phyloP scores from a whole-genome alignment of 768 basidiomycete genomes.

The Boletus eberwhitei region DNA sequence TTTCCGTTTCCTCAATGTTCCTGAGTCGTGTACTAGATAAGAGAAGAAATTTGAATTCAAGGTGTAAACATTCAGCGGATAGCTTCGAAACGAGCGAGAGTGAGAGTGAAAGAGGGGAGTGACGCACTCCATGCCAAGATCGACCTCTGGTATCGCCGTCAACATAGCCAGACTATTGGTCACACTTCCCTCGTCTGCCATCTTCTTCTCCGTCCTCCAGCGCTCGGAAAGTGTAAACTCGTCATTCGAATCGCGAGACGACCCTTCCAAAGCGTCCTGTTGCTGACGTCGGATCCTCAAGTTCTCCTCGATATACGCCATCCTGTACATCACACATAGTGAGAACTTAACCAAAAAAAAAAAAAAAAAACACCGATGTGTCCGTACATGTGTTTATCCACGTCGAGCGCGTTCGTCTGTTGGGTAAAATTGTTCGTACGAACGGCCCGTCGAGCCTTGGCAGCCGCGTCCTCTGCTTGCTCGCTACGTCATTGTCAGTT shows the following conservation, averaged over 20 bases:
- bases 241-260: constrained; percentile 56
- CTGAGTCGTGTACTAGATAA: constrained; percentile 69
- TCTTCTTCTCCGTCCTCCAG: constrained; percentile 55
- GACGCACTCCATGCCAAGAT: constrained; percentile 96
- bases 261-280: constrained; percentile 44
- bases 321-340: constrained; percentile 41
- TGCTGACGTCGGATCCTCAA: constrained; percentile 68
- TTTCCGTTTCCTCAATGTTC: constrained; percentile 98
- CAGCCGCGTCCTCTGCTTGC: constrained; percentile 55
- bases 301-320: constrained; percentile 97
- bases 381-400: constrained; percentile 84
- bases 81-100: background rate
- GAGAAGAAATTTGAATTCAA: too few species aligned
- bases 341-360: background rate
- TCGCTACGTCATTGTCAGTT: constrained; percentile 37
- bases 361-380: background rate
- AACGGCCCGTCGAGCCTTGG: constrained; percentile 70
- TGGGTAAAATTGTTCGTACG: constrained; percentile 93
- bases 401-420: constrained; percentile 92
- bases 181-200: constrained; percentile 85
- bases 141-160: constrained; percentile 96
- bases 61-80: too few species aligned
- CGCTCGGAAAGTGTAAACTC: constrained; percentile 71
- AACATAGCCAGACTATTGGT: constrained; percentile 94
- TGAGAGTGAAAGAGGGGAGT: background rate